Evolutionary conservation across 2,329 filamentous ascomycete species (phyloP).

Genomic region (Colletotrichum tamarilloi): DNA sequence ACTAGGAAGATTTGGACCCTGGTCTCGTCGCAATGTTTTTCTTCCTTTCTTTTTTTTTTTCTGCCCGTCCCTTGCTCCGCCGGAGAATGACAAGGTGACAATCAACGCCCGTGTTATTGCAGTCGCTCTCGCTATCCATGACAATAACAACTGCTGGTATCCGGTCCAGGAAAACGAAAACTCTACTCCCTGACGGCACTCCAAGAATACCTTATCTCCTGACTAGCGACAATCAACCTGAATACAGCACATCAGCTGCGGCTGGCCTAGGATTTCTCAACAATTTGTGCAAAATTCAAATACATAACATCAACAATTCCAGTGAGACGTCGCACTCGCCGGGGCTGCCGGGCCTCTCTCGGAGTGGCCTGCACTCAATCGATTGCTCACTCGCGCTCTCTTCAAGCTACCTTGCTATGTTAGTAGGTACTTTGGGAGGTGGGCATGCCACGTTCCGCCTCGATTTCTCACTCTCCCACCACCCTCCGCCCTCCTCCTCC

Average conservation of each 20-base stretch:
- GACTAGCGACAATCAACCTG: conserved; percentile 6
- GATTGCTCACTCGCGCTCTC: conserved; percentile 3
- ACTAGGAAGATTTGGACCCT: conserved; percentile 6
- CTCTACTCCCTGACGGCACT: not conserved
- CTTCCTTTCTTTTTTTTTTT: not conserved
- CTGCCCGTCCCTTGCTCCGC: conserved; percentile 1
- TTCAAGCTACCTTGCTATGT: too few relatives aligned
- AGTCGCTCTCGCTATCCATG: not conserved
- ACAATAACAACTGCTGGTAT: not conserved
- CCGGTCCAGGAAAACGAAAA: not conserved
- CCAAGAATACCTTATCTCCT: not conserved
- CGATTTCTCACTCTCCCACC: not conserved
- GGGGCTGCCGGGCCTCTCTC: conserved; percentile 13
- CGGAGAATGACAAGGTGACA: not conserved
- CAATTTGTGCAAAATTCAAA: not conserved
- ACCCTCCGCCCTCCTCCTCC: conserved; percentile 9
- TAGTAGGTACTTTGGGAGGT: too few relatives aligned
- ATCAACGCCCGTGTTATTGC: not conserved
- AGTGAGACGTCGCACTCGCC: conserved; percentile 24
- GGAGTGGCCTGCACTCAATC: conserved; percentile 15
- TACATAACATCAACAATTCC: conserved; percentile 3
- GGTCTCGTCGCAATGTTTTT: not conserved
- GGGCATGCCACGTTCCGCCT: not conserved
- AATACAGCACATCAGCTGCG: not conserved
- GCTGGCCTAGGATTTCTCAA: conserved; percentile 2